Percentiles rank a stretch among this genome's conserved stretches.
phyloP scores from a whole-genome alignment of 257 asterid genomes.

The Orobanche coerulescens region DNA sequence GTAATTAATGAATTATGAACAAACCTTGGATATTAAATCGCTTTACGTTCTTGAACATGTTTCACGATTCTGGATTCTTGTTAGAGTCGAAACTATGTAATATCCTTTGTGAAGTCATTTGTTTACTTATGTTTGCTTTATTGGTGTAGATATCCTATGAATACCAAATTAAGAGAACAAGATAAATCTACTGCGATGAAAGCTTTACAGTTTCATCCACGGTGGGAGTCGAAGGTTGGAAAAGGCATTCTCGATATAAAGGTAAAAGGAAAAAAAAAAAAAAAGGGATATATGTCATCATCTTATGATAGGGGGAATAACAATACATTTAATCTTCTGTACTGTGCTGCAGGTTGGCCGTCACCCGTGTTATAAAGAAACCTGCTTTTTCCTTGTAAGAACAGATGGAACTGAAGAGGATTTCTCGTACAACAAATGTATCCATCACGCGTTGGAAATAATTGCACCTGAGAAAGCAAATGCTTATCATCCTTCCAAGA shows the following conservation, averaged over 20 bases:
- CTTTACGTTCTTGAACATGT: conserved; percentile 7
- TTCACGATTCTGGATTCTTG: neutral
- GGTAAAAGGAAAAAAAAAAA: conserved; percentile 50
- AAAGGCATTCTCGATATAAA: conserved; percentile 57
- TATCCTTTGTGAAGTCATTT: neutral
- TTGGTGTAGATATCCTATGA: conserved; percentile 47
- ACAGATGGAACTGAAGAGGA: conserved; percentile 80
- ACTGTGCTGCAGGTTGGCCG: conserved; percentile 56
- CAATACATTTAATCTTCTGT: neutral
- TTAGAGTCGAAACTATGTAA: neutral
- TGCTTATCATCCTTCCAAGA: conserved; percentile 28
- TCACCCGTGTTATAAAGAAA: conserved; percentile 51
- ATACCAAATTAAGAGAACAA: conserved; percentile 36
- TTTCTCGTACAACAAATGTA: conserved; percentile 76
- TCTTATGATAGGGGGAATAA: no score
- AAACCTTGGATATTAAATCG: neutral
- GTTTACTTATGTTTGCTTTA: neutral
- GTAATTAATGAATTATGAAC: neutral
- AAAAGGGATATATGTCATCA: no score
- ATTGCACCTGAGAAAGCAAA: conserved; percentile 46
- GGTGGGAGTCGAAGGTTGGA: conserved; percentile 54
- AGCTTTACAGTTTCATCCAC: conserved; percentile 76
- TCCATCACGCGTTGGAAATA: conserved; percentile 46
- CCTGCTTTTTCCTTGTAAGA: conserved; percentile 66
- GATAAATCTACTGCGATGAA: conserved; percentile 53